A percentile compares a stretch with the other conserved stretches of the same genome.
These are phyloP conservation scores for Grifola frondosa DNA, from an alignment of 1,284 basidiomycete genomes.

Conservation along the genomic window DNA sequence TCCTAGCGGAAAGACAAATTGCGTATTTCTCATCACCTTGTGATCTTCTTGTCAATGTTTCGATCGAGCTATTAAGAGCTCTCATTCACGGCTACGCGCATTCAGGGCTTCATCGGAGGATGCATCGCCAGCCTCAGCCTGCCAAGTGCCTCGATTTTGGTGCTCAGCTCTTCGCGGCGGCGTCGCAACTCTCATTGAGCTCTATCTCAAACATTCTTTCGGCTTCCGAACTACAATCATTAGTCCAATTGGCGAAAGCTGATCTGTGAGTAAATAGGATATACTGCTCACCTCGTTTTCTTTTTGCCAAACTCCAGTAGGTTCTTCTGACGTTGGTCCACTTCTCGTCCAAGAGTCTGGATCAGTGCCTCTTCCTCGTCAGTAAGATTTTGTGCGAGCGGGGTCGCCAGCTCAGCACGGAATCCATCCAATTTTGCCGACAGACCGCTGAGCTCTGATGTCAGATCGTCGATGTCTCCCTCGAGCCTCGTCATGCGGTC, in stretches of 20 bases:
- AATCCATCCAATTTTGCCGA: slow-evolving; percentile 64
- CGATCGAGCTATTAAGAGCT: slow-evolving; percentile 64
- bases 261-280: slow-evolving; percentile 1
- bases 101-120: slow-evolving; percentile 68
- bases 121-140: slow-evolving; percentile 61
- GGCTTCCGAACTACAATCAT: slow-evolving; percentile 63
- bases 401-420: slow-evolving; percentile 71
- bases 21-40: no score
- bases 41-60: slow-evolving; percentile 58
- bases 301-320: slow-evolving; percentile 69
- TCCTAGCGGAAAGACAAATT: slow-evolving; percentile 7
- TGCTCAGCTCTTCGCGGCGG: slow-evolving; percentile 73
- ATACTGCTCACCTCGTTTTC: slow-evolving; percentile 67
- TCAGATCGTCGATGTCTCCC: slow-evolving; percentile 66
- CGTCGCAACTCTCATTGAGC: slow-evolving; percentile 85
- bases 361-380: slow-evolving; percentile 72
- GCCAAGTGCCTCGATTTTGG: slow-evolving; percentile 75
- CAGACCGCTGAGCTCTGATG: slow-evolving; percentile 65
- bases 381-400: slow-evolving; percentile 75
- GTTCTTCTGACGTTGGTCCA: slow-evolving; percentile 72
- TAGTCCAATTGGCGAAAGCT: not conserved
- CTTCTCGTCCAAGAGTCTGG: slow-evolving; percentile 70
- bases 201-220: slow-evolving; percentile 90
- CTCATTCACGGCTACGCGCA: slow-evolving; percentile 66
- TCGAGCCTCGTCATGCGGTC: slow-evolving; percentile 70